phyloP scores from a whole-genome alignment of 2,329 filamentous ascomycete species.

The Trematosphaeria pertusa region DNA sequence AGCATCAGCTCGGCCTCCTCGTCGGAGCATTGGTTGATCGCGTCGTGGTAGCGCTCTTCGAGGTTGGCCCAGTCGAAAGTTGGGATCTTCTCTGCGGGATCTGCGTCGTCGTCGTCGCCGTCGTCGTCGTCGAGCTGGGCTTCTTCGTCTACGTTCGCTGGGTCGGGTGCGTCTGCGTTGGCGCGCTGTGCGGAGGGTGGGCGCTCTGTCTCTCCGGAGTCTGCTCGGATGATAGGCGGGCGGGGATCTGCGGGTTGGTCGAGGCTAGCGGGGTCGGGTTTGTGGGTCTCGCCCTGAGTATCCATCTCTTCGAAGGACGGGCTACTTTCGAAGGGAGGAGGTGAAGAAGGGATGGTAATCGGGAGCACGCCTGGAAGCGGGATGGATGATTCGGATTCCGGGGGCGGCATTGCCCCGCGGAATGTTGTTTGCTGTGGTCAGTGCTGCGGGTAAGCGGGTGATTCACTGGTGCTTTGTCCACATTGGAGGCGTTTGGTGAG shows the following conservation, averaged over 20 bases:
- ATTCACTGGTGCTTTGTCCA: slow-evolving; percentile 11
- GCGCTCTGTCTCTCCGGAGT: slow-evolving; percentile 33
- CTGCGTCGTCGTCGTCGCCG: slow-evolving; percentile 24
- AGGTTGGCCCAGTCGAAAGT: slow-evolving; percentile 81
- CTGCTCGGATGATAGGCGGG: slow-evolving; percentile 17
- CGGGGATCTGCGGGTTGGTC: slow-evolving; percentile 12
- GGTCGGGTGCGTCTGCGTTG: no score
- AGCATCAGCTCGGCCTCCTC: slow-evolving; percentile 70
- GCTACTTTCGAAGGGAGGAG: slow-evolving; percentile 10
- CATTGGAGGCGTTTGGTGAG: slow-evolving; percentile 3
- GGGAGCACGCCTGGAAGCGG: slow-evolving; percentile 14
- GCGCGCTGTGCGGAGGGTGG: slow-evolving; percentile 33
- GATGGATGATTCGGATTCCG: slow-evolving; percentile 28
- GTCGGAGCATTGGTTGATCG: slow-evolving; percentile 67
- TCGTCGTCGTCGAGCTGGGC: slow-evolving; percentile 13
- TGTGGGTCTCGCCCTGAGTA: slow-evolving; percentile 5
- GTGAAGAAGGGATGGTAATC: slow-evolving; percentile 24
- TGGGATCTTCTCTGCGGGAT: slow-evolving; percentile 50
- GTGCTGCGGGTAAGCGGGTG: slow-evolving; percentile 31
- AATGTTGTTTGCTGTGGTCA: slow-evolving; percentile 27
- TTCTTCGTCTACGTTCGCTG: slow-evolving; percentile 17
- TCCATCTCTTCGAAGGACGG: slow-evolving; percentile 28
- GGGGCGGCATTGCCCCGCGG: slow-evolving; percentile 21
- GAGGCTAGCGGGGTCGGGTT: slow-evolving; percentile 19
- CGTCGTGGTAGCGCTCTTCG: slow-evolving; percentile 70